phyloP scores from a whole-genome alignment of 1,284 basidiomycete species.

The Pisolithus thermaeus region DNA sequence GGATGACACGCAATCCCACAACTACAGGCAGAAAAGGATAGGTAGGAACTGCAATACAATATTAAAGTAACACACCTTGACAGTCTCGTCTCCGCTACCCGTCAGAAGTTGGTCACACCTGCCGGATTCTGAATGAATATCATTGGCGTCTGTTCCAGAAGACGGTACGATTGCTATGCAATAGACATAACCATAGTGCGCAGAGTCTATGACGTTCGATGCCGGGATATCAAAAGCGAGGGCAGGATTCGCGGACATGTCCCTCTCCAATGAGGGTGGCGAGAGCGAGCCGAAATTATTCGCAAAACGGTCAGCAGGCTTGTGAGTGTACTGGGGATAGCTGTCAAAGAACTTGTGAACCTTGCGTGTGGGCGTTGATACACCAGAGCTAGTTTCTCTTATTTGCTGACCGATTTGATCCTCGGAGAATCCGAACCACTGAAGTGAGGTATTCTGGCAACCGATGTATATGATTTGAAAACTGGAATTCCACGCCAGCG shows the following conservation, averaged over 20 bases:
- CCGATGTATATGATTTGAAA: conserved; percentile 80
- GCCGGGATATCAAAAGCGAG: conserved; percentile 51
- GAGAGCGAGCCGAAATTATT: conserved; percentile 39
- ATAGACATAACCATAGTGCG: conserved; percentile 94
- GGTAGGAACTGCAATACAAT: not conserved
- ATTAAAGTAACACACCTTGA: conserved; percentile 55
- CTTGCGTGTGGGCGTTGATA: conserved; percentile 47
- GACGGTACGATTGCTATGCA: conserved; percentile 65
- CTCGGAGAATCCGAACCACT: conserved; percentile 71
- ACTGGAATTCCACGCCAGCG: conserved; percentile 71
- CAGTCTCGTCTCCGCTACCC: conserved; percentile 83
- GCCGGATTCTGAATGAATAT: conserved; percentile 27
- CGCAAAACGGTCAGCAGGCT: conserved; percentile 56
- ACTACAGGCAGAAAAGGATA: conserved; percentile 29
- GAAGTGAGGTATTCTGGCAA: conserved; percentile 85
- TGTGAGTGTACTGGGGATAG: conserved; percentile 64
- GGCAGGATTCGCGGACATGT: conserved; percentile 28
- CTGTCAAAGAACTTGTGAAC: conserved; percentile 81
- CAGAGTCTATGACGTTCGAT: conserved; percentile 74
- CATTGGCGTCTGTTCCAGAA: conserved; percentile 32
- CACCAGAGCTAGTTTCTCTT: conserved; percentile 33
- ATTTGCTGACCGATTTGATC: conserved; percentile 7
- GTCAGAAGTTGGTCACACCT: conserved; percentile 59
- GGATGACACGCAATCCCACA: conserved; percentile 64
- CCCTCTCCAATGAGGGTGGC: conserved; percentile 9